Evolutionary conservation across 805 yeast species (phyloP).

Genomic region (Ogataea ganodermae): DNA sequence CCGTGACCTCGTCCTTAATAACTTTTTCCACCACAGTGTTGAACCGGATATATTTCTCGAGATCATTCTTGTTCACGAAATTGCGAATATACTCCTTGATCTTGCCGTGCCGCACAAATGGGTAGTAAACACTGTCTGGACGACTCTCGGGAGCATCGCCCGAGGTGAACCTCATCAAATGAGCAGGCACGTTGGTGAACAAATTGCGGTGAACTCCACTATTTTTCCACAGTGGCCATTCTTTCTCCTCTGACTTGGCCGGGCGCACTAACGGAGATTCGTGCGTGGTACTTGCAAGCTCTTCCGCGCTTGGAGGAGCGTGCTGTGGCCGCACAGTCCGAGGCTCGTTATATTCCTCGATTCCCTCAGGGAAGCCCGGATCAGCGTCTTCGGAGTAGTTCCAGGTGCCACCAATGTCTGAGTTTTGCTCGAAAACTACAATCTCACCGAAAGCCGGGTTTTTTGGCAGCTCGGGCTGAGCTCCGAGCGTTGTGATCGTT

Average conservation of each 20-base stretch:
- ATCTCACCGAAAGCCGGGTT: constrained; percentile 34
- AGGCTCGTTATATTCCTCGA: constrained; percentile 7
- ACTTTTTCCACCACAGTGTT: constrained; percentile 46
- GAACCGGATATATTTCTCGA: constrained; percentile 42
- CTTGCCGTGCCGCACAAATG: constrained; percentile 19
- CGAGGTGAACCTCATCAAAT: constrained; percentile 64
- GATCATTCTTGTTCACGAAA: constrained; percentile 32
- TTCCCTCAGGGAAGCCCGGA: constrained; percentile 22
- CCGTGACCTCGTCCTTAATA: constrained; percentile 17
- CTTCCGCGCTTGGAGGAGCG: constrained; percentile 15
- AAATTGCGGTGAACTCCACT: constrained; percentile 62
- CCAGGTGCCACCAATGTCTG: constrained; percentile 43
- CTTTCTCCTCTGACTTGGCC: constrained; percentile 10
- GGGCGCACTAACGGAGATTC: constrained; percentile 33
- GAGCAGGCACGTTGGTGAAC: constrained; percentile 68
- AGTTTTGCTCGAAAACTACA: constrained; percentile 41
- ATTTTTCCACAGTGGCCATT: constrained; percentile 33
- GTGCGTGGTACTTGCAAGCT: constrained; percentile 21
- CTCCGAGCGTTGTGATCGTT: constrained; percentile 15
- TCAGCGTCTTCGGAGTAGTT: constrained; percentile 20
- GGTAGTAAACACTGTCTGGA: constrained; percentile 27
- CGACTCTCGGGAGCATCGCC: constrained; percentile 19
- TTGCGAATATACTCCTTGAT: constrained; percentile 16
- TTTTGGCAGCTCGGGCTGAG: constrained; percentile 5
- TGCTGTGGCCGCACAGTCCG: constrained; percentile 23